These are phyloP conservation scores for Apophysomyces trapeziformis DNA, from an alignment of 371 early-diverging fungal species.

Conservation along the genomic window DNA sequence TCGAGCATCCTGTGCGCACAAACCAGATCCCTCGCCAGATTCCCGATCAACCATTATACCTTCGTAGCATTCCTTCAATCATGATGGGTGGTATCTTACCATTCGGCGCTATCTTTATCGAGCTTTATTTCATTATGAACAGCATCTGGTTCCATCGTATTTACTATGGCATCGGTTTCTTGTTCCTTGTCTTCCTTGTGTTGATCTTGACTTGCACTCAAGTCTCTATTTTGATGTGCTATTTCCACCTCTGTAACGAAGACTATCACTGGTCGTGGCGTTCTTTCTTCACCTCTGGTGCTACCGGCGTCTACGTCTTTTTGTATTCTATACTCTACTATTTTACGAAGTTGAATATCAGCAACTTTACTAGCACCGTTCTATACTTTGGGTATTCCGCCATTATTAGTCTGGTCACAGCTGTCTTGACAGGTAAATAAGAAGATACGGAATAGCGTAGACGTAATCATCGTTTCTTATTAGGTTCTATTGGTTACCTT, in stretches of 20 bases:
- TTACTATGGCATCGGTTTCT: conserved; percentile 88
- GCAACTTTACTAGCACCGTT: conserved; percentile 71
- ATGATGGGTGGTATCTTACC: conserved; percentile 84
- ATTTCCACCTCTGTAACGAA: conserved; percentile 89
- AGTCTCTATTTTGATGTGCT: conserved; percentile 81
- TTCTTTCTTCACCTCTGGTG: conserved; percentile 85
- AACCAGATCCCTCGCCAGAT: conserved; percentile 91
- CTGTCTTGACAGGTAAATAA: conserved; percentile 68
- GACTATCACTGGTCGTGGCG: conserved; percentile 96
- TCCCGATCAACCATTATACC: conserved; percentile 77
- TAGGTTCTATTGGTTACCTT: conserved; percentile 79
- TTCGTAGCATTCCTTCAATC: conserved; percentile 70
- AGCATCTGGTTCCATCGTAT: conserved; percentile 85
- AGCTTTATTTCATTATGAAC: conserved; percentile 86
- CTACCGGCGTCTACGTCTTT: conserved; percentile 85
- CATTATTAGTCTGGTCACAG: conserved; percentile 74
- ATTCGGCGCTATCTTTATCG: conserved; percentile 88
- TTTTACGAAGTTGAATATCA: conserved; percentile 68
- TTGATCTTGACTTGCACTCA: conserved; percentile 79
- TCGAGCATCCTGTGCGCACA: conserved; percentile 87
- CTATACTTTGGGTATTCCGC: conserved; percentile 90
- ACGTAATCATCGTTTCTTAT: conserved; percentile 22
- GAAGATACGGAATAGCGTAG: not conserved
- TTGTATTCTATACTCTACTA: conserved; percentile 82
- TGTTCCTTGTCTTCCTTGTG: conserved; percentile 79